These are phyloP conservation scores for Juncus inflexus DNA, from an alignment of 176 grass and related monocot genomes.

Conservation along the genomic window DNA sequence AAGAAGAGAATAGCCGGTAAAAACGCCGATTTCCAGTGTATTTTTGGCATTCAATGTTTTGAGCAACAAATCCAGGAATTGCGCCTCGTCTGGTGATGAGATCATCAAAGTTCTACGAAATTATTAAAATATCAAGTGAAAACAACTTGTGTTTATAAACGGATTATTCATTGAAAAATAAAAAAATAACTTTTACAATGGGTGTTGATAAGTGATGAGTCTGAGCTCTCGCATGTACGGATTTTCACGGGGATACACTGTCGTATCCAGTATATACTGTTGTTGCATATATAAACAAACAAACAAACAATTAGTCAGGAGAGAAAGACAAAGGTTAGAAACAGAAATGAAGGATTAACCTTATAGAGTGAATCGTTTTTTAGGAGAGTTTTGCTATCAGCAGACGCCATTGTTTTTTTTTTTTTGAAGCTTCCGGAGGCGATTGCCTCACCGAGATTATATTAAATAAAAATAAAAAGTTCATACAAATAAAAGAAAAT, in stretches of 20 bases:
- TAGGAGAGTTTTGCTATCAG: conserved; percentile 56
- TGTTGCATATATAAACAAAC: not conserved
- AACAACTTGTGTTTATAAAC: not conserved
- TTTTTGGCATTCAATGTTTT: conserved; percentile 66
- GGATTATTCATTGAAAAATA: too few relatives aligned
- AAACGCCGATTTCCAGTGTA: conserved; percentile 72
- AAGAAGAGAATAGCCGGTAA: conserved; percentile 75
- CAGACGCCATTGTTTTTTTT: conserved; percentile 20
- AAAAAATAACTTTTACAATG: conserved; percentile 20
- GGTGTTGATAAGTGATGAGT: conserved; percentile 37
- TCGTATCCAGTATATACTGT: conserved; percentile 63
- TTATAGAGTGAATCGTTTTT: conserved; percentile 49
- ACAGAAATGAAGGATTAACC: not conserved
- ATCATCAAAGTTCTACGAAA: conserved; percentile 38
- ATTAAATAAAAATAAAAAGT: too few relatives aligned
- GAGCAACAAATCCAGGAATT: conserved; percentile 53
- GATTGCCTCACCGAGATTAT: too few relatives aligned
- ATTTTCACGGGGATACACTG: conserved; percentile 62
- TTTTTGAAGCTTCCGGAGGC: too few relatives aligned
- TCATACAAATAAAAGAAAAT: too few relatives aligned
- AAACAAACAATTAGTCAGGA: not conserved
- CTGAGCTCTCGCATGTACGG: conserved; percentile 67
- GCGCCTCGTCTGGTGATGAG: conserved; percentile 47
- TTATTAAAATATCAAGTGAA: not conserved
- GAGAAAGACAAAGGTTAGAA: not conserved